Percentiles rank a stretch among this genome's conserved stretches.
phyloP scores from a whole-genome alignment of 2,329 filamentous ascomycete genomes.

The Bipolaris oryzae region DNA sequence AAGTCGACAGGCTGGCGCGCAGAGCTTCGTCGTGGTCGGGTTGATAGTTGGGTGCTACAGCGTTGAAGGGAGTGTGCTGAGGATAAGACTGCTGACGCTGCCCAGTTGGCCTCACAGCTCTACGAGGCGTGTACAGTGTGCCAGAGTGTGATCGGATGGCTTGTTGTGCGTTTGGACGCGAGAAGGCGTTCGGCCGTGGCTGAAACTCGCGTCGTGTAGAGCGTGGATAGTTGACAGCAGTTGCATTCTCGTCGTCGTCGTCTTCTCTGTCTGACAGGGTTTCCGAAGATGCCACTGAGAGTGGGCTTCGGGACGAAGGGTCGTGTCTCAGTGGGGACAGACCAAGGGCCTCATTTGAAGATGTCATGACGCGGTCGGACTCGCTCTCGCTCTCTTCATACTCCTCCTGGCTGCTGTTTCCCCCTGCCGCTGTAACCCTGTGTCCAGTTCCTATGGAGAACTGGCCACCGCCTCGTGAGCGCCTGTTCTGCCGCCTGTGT shows the following conservation, averaged over 20 bases:
- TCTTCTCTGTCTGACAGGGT: constrained; percentile 45
- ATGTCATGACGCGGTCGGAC: constrained; percentile 73
- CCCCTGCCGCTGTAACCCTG: constrained; percentile 53
- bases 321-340: constrained; percentile 44
- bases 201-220: constrained; percentile 67
- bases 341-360: constrained; percentile 65
- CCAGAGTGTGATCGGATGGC: constrained; percentile 52
- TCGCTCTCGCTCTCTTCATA: constrained; percentile 94
- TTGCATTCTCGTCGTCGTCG: constrained; percentile 68
- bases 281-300: constrained; percentile 47
- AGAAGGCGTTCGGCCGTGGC: constrained; percentile 91
- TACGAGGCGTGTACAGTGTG: constrained; percentile 54
- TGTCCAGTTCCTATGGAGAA: constrained; percentile 44
- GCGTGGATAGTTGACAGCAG: constrained; percentile 71
- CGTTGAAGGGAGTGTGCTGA: constrained; percentile 66
- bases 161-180: constrained; percentile 70
- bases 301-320: constrained; percentile 32
- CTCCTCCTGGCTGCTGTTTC: constrained; percentile 89
- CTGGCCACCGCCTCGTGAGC: constrained; percentile 40
- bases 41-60: constrained; percentile 75
- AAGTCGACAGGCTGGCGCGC: constrained; percentile 88
- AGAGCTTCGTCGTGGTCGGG: constrained; percentile 93
- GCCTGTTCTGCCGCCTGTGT: constrained; percentile 63
- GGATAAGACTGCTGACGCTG: constrained; percentile 51
- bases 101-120: constrained; percentile 36